Conservation (phyloP, 495 filamentous ascomycete species). For the Hypoxylon crocopeplum region DNA sequence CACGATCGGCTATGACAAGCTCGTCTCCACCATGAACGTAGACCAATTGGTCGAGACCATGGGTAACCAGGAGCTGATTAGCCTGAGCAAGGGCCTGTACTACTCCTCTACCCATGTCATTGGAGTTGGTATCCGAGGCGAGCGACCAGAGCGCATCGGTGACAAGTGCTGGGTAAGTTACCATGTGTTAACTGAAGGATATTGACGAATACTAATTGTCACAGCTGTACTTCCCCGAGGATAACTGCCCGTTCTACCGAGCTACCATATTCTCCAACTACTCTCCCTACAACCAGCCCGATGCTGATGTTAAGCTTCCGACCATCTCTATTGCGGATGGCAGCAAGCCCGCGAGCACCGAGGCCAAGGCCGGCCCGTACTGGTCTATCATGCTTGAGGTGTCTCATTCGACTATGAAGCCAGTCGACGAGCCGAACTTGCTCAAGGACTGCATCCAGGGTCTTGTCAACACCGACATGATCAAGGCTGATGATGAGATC, state of each 20-base stretch:
- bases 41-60: conserved; percentile 88
- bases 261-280: conserved; percentile 99
- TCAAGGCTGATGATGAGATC: conserved; percentile 88
- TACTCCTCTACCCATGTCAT: conserved; percentile 98
- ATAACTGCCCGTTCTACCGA: conserved; percentile 99
- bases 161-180: conserved; percentile 95
- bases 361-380: conserved; percentile 87
- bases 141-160: conserved; percentile 92
- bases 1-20: conserved; percentile 88
- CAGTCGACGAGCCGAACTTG: conserved; percentile 81
- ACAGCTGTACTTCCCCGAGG: conserved; percentile 97
- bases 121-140: conserved; percentile 91
- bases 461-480: conserved; percentile 96
- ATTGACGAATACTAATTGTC: too few relatives aligned
- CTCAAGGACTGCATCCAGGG: conserved; percentile 92
- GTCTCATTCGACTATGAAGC: conserved; percentile 95
- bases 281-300: conserved; percentile 96
- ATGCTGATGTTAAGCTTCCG: conserved; percentile 79
- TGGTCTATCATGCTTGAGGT: conserved; percentile 99
- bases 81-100: conserved; percentile 89
- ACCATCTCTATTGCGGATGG: conserved; percentile 87
- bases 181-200: too few relatives aligned
- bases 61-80: conserved; percentile 80
- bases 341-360: conserved; percentile 70
- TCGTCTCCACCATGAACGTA: conserved; percentile 95